Evolutionary conservation across 2,329 filamentous ascomycete genomes (phyloP).

Genomic region (Scolecobasidium constrictum): DNA sequence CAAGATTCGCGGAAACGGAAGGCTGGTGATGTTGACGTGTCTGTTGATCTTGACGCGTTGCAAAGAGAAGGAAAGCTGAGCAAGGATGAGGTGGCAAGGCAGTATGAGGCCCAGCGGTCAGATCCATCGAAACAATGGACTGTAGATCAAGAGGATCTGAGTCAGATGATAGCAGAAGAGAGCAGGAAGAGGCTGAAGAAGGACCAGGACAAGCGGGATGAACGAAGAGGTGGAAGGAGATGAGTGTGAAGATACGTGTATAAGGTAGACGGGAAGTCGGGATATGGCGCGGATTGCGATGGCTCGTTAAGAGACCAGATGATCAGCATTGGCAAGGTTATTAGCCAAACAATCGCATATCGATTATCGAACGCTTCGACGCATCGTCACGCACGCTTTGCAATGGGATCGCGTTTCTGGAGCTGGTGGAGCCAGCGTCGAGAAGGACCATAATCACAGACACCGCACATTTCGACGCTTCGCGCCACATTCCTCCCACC

Average conservation of each 20-base stretch:
- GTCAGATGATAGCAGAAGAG: conserved; percentile 92
- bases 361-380: no score
- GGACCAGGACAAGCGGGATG: conserved; percentile 60
- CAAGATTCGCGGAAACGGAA: conserved; percentile 75
- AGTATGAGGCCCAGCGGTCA: conserved; percentile 64
- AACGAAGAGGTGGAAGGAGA: neutral
- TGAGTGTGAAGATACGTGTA: no score
- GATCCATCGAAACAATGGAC: conserved; percentile 44
- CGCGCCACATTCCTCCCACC: no score
- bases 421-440: no score
- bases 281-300: neutral
- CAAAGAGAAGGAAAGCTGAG: conserved; percentile 64
- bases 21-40: conserved; percentile 88
- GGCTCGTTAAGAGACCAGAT: neutral
- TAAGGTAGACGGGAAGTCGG: neutral
- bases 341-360: no score
- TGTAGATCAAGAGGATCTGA: conserved; percentile 77
- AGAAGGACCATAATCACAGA: no score
- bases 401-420: no score
- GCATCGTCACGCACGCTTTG: no score
- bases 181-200: conserved; percentile 81
- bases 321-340: no score
- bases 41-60: conserved; percentile 76
- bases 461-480: no score
- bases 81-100: conserved; percentile 70